Conservation (phyloP, 495 filamentous ascomycete genomes). For the Lentithecium fluviatile region DNA sequence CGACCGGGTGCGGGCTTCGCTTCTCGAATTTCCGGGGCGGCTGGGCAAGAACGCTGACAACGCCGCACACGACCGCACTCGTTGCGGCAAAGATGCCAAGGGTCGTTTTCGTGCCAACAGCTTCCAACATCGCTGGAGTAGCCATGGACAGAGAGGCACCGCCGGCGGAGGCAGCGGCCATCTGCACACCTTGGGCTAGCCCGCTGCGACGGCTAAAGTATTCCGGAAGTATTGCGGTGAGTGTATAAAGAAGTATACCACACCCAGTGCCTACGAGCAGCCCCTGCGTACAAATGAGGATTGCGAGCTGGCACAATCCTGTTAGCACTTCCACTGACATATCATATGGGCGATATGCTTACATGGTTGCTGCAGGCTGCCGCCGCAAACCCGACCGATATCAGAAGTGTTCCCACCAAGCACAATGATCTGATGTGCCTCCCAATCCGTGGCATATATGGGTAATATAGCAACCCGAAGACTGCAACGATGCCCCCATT, state of each 20-base stretch:
- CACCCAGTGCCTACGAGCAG: not conserved
- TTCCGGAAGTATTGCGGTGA: constrained; percentile 2
- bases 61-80: not conserved
- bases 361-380: not conserved
- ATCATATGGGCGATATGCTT: not conserved
- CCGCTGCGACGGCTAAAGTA: constrained; percentile 2
- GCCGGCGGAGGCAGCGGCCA: constrained; percentile 5
- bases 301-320: not conserved
- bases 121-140: constrained; percentile 4
- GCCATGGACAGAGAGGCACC: not conserved
- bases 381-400: constrained; percentile 2
- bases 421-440: constrained; percentile 3
- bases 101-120: constrained; percentile 9
- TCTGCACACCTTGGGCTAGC: not conserved
- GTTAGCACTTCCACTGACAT: no score
- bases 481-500: constrained; percentile 3
- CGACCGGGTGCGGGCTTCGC: not conserved
- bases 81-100: not conserved
- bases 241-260: constrained; percentile 1
- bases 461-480: constrained; percentile 7
- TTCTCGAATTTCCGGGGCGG: constrained; percentile 13
- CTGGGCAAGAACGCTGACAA: constrained; percentile 1
- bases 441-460: constrained; percentile 3
- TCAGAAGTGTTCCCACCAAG: not conserved
- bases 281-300: not conserved